Evolutionary conservation across 768 basidiomycete species (phyloP), one percentile per base, ranked within the genome.

Genomic region (Leucosporidium scottii): DNA sequence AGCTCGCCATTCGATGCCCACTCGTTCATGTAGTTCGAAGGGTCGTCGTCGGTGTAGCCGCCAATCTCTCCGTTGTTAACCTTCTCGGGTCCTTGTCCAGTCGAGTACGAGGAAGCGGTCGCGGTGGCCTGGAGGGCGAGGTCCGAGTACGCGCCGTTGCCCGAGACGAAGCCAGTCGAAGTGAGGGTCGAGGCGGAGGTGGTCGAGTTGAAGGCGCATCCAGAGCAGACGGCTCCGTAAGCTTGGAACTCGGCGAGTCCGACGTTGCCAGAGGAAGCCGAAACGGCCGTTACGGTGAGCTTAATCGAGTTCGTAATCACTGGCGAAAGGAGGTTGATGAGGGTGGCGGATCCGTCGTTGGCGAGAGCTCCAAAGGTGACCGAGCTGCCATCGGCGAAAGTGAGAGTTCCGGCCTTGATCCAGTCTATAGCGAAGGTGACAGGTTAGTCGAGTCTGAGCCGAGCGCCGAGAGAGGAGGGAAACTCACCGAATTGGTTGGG

Each of bases 241-340:
- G 17, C 27, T 69, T 55, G 66, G 56, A 64, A 65, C 59, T 73
- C 72, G 28, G 65, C 44, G 23, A 73, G 68, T 28, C 71, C 72
- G 36, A 54, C 69, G 34, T 57, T 48, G 21, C 44, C 30, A 17
- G 72, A 68, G 15, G 68, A 9, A 4, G 50, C 12, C 0, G 64
- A 58, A 15, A 55, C 58, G 34, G 61, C 44, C 2, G 72, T 73
- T 10, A 73, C 66, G 31, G 57, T 51, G 61, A 73, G 61, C 25
- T 57, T 49, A 34, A 73, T 31, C 27, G 55, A 63, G 17, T 60
- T 36, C 0, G 72, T 66, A 4, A 62, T 39, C 54, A 67, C 63
- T 3, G 66, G 31, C 20, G 58, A 53, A 25, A n/a, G 21, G 12
- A 73, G 64, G 10, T 44, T 23, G 36, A 73, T 25, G 39, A 68